These are phyloP conservation scores for Ophiostoma sp. DNA, from an alignment of 2,329 filamentous ascomycete genomes.

Conservation along the genomic window DNA sequence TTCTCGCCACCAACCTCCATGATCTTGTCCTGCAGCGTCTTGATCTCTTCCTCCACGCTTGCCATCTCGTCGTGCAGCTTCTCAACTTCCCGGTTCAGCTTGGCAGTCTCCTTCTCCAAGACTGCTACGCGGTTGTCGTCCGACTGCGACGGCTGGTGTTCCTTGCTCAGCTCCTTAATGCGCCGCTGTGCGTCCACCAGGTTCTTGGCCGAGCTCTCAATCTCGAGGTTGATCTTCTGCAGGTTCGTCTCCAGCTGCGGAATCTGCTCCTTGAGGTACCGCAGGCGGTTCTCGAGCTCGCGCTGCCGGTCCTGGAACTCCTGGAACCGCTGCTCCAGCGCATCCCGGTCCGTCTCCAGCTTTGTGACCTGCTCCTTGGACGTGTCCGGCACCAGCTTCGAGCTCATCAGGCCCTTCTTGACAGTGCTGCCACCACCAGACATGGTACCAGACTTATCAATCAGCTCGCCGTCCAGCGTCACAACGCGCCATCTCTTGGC, in stretches of 20 bases:
- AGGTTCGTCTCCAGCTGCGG: constrained; percentile 83
- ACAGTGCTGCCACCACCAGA: constrained; percentile 89
- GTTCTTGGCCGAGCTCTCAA: constrained; percentile 81
- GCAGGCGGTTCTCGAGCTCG: constrained; percentile 68
- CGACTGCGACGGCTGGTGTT: constrained; percentile 66
- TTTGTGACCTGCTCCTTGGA: constrained; percentile 84
- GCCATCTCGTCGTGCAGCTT: constrained; percentile 79
- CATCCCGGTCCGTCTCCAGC: constrained; percentile 80
- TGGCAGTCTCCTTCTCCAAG: constrained; percentile 71
- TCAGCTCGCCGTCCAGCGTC: constrained; percentile 88
- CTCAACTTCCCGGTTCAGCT: constrained; percentile 70
- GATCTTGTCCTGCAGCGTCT: constrained; percentile 88
- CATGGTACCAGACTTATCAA: constrained; percentile 98
- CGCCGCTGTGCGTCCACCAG: constrained; percentile 77
- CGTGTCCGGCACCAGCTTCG: constrained; percentile 81
- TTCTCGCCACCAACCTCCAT: constrained; percentile 97
- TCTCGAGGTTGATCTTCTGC: constrained; percentile 83
- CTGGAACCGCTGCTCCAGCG: constrained; percentile 74
- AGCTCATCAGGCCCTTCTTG: constrained; percentile 92
- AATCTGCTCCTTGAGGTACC: constrained; percentile 68
- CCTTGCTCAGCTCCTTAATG: constrained; percentile 67
- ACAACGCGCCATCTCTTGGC: constrained; percentile 93
- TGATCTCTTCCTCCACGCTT: constrained; percentile 88
- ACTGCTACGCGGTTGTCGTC: constrained; percentile 69
- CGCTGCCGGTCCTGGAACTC: constrained; percentile 80